Evolutionary conservation across 2,329 filamentous ascomycete species (phyloP), one percentile per base, ranked within the genome.

Genomic region (Cryphonectria naterciae): DNA sequence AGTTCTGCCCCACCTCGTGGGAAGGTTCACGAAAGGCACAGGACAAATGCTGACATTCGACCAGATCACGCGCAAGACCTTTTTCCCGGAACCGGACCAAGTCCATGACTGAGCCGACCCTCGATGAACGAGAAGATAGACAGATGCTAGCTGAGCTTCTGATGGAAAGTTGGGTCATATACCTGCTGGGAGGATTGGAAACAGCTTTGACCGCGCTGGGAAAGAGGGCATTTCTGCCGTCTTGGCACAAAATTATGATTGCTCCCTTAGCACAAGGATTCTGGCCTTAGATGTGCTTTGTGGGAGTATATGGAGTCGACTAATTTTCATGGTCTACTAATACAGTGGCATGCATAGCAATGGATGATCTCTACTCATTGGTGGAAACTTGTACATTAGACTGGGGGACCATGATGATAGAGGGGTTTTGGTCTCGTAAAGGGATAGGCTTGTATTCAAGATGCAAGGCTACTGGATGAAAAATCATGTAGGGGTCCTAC

Each of bases 321-420:
- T 72, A 68, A 70, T 70, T 52, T 52, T 68, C 49, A 67, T 68
- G 52, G 61, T 43, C 68, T 65, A 69, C 67, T 68, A 67, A 64
- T 58, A 64, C 60, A 74, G 64, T 71, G 74, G 74, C 73, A 74
- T 74, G 79, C 78, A 80, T 84, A 81, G 80, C 80, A 80, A 83
- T 81, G 81, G 82, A 84, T 81, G 80, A 85, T 86, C 84, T 85
- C 85, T 85, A 83, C 84, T 85, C 85, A 80, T 79, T 77, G 70
- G 81, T 82, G 80, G 81, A 79, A 78, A 80, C 81, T 77, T 87
- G 84, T 86, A 87, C 81, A 85, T 81, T 86, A 86, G 79, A 80
- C 65, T 67, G 60, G 58, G 5, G 69, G 73, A 72, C 46, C 74
- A 75, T 68, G 73, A 75, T 74, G 71, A 77, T 78, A 77, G 76